Evolutionary conservation across 768 basidiomycete species (phyloP), one percentile per base, ranked within the genome.

Genomic region (Lactifluus rugatus): DNA sequence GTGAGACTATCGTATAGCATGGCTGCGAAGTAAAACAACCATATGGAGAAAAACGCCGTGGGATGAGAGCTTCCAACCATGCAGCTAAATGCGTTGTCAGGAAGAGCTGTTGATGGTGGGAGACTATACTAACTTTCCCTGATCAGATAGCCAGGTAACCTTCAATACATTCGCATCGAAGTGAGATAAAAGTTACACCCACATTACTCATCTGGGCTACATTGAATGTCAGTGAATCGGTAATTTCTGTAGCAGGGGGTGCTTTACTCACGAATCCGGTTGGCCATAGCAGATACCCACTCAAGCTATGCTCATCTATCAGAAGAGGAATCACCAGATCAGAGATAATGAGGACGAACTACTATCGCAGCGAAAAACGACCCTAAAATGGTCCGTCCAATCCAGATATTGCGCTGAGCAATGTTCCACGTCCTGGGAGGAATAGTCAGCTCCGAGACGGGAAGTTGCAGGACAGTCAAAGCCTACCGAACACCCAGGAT

Each of bases 401-500:
- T 68, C 25, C 34, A 47, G 31, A 62, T 66, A 6, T 74, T 74
- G 50, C 82, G 75, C 54, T 77, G 71, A 6, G 82, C 78, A 25
- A 85, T 73, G 62, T 83, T 83, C 66, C 79, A 80, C 2, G 81
- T 77, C 58, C 83, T 83, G 64, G 23, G 52, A 23, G 58, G 54
- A 41, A 28, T 28, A 28, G 16, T 62, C 46, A 44, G 51, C 45
- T 6, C 6, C 48, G 6, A 47, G 9, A 17, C 2, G 13, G 19
- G 26, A 16, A 48, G 31, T 41, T 41, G 10, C 5, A 23, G 37
- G 39, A 16, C 10, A 41, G 48, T 17, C 8, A 21, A 16, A 39
- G 53, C 69, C 48, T 67, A 82, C 84, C 84, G 76, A 49, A 83
- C 67, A 8, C 79, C 84, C 41, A 87, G 66, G 55, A 87, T 85